Base-by-base conservation (phyloP, 2,329 filamentous ascomycete species). In the Plenodomus biglobosus region DNA sequence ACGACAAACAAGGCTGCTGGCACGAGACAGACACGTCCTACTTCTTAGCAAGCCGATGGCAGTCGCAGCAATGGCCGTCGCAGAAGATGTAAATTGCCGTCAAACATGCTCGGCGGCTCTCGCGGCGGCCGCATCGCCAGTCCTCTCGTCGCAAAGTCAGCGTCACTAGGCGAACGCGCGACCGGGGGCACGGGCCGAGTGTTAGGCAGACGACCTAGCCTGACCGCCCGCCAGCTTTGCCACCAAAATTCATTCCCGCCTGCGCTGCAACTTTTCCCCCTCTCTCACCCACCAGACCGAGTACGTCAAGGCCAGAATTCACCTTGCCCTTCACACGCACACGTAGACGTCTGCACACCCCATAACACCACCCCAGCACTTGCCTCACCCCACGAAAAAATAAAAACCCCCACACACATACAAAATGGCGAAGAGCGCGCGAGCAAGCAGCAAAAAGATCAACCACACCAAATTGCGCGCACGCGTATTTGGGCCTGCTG, bases 391-490 rank as follows among this genome's bases (percentile, higher is more conserved):
- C n/a, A n/a, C n/a, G n/a, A n/a, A n/a, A n/a, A n/a, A n/a, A n/a
- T n/a, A n/a, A n/a, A n/a, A n/a, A 44, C 34, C 48, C 37, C 42
- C 47, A 36, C 49, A 46, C 41, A 43, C 56, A 48, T 17, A 43
- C 69, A 80, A 46, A 62, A 97, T 96, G 92, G 92, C 92, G 19
- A 96, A 95, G 73, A 88, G 89, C 69, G 79, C 88, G 52, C 82
- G 92, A 71, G 83, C 92, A 58, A 95, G 87, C 70, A 79, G 82
- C 58, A 84, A 80, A 64, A 96, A 96, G 78, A 80, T 81, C 65
- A 96, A 96, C 78, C 90, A 91, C 76, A 80, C 83, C 61, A 86
- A 83, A 63, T 81, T 96, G 57, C 92, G 92, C 73, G 79, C 83
- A 58, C 85, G 84, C 57, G 87, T 96, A 58, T 96, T 95, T 74